Base-by-base conservation (phyloP, 2,329 filamentous ascomycete genomes). In the Epichloe elymi region DNA sequence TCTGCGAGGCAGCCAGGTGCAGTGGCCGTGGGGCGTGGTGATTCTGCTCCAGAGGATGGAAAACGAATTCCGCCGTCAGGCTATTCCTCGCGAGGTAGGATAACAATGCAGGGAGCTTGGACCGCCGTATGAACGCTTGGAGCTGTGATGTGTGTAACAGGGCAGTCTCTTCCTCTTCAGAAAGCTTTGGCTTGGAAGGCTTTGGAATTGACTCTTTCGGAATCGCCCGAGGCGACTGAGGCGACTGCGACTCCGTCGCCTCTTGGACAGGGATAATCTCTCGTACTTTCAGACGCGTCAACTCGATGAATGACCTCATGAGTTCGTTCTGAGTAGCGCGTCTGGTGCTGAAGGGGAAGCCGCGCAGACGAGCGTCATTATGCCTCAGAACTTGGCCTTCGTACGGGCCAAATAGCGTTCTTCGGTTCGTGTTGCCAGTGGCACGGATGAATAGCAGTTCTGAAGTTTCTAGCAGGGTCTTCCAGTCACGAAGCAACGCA, bases 281-380 rank as follows among this genome's bases (percentile, higher is more conserved):
- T 46, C 80, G 82, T 45, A 95, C 76, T 67, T 98, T 96, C 15
- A 96, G 76, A 15, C 93, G 76, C 0, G 93, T 98, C 35, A 98
- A 76, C 69, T 98, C 93, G 55, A 95, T 86, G 60, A 96, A 98
- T 1, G 86, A 86, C 39, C 91, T 81, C 85, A 97, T 93, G 0
- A 98, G 80, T 66, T 98, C 93, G 46, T 85, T 87, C 62, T 97
- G 90, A 0, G 93, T 98, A 0, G 93, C 88, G 52, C 93, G 77
- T 12, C 89, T 79, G 8, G 93, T 98, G 65, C 79, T 95, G 66
- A 98, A 98, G 0, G 93, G 93, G 56, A 98, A 96, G 0, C 87
- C 85, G 51, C 93, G 78, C 60, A 95, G 75, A 37, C 93, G 76
- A 1, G 82, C 73, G 61, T 98, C 93, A 54, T 88, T 88, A 11